Evolutionary conservation across 2,329 filamentous ascomycete species (phyloP), one percentile per base, ranked within the genome.

Genomic region (Ceratocystis cubensis): DNA sequence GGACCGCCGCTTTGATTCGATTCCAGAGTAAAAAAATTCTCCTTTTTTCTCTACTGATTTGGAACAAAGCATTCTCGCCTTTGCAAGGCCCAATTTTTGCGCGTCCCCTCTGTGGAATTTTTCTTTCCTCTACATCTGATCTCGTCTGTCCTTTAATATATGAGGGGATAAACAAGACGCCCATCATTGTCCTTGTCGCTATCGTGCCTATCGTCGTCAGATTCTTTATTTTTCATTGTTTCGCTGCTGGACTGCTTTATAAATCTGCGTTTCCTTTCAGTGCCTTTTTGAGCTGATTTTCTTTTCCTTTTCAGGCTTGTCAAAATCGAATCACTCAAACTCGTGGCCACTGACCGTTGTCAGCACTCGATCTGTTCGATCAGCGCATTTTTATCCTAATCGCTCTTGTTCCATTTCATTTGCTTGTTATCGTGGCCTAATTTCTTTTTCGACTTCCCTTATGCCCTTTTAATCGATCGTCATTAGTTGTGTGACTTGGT

Each of bases 261-360:
- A 37, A 41, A 41, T 41, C 37, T 10, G 10, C 10, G 37, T 41
- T 13, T 41, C 10, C 13, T 41, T 13, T 41, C 8, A 41, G 8
- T 41, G 45, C 46, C 45, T 41, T 57, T 61, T 28, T 48, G 46
- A n/a, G 33, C 57, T 33, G 20, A 63, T 63, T n/a, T 61, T 44
- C 2, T 15, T 25, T 59, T 22, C 37, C 20, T n/a, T 17, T 53
- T 45, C 46, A n/a, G 37, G 41, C 44, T 48, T 37, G n/a, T 48
- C 30, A 41, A 13, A 37, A 45, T 33, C 25, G n/a, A 59, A 63
- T 57, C 57, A 41, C 41, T 45, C 13, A 22, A 44, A 44, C 8
- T 25, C 22, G 22, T 13, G 30, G 48, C 20, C 5, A 25, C 10
- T 22, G 7, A 10, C 10, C 7, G 46, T 22, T 50, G 46, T 8